Evolutionary conservation across 1,139 yeast genomes (phyloP).

Genomic region (Hyphopichia fennica): DNA sequence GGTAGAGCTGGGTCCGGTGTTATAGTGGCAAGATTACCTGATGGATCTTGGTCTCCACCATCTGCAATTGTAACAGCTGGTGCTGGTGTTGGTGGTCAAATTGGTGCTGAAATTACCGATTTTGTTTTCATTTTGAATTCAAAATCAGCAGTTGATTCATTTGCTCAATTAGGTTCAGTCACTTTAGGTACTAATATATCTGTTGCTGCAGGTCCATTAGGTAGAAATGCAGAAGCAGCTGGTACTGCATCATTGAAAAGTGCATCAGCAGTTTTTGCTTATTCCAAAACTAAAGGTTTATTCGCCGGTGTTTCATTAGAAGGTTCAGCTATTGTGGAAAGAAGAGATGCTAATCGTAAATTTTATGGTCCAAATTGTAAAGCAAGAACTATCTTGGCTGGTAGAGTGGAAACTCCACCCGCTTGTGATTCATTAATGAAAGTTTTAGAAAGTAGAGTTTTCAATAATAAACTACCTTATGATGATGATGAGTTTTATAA

Average conservation of each 20-base stretch:
- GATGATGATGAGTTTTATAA: conserved; percentile 56
- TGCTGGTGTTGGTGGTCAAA: conserved; percentile 98
- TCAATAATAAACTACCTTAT: conserved; percentile 55
- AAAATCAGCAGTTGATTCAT: conserved; percentile 85
- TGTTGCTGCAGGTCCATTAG: conserved; percentile 97
- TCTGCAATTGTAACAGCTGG: conserved; percentile 96
- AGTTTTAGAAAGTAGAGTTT: conserved; percentile 82
- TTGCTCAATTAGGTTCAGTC: conserved; percentile 91
- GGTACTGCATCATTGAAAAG: conserved; percentile 89
- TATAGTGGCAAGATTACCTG: conserved; percentile 89
- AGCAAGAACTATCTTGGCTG: conserved; percentile 78
- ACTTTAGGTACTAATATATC: conserved; percentile 95
- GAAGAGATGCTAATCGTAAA: conserved; percentile 95
- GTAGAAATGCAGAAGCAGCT: conserved; percentile 97
- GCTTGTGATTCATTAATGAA: conserved; percentile 89
- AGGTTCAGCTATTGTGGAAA: conserved; percentile 91
- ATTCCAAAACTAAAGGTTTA: conserved; percentile 93
- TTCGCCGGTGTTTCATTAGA: conserved; percentile 97
- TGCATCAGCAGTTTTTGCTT: conserved; percentile 89
- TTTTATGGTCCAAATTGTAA: conserved; percentile 88
- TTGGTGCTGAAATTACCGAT: conserved; percentile 95
- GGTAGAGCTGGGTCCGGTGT: conserved; percentile 99
- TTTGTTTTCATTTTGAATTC: conserved; percentile 91
- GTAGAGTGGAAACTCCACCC: conserved; percentile 89
- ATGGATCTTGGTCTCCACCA: conserved; percentile 98